A percentile compares a stretch with the other conserved stretches of the same genome.
phyloP scores from a whole-genome alignment of 768 basidiomycete species.

The Rhizopogon roseolus region DNA sequence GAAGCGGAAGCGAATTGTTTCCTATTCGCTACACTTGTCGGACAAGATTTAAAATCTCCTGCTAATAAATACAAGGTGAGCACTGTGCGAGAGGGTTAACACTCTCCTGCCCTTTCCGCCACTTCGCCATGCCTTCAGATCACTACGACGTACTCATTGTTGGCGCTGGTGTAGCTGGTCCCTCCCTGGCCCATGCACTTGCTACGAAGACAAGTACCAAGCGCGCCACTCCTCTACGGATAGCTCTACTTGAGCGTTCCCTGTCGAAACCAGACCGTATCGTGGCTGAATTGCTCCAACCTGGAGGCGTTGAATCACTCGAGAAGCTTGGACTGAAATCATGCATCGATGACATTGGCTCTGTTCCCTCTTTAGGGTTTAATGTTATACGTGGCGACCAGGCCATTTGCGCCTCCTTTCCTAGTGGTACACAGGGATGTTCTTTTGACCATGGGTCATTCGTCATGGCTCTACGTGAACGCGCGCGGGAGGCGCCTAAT shows the following conservation, averaged over 20 bases:
- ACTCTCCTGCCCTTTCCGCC: too few relatives aligned
- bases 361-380: constrained; percentile 73
- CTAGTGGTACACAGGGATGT: constrained; percentile 56
- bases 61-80: too few relatives aligned
- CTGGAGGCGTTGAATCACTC: constrained; percentile 74
- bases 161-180: constrained; percentile 85
- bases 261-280: constrained; percentile 86
- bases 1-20: too few relatives aligned
- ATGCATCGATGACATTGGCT: constrained; percentile 79
- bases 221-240: constrained; percentile 50
- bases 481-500: constrained; percentile 46
- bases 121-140: constrained; percentile 12
- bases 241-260: constrained; percentile 84
- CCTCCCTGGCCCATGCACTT: constrained; percentile 75
- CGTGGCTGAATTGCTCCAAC: constrained; percentile 90
- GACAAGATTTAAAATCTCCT: too few relatives aligned
- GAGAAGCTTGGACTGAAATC: constrained; percentile 63
- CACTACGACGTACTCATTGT: constrained; percentile 75
- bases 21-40: too few relatives aligned
- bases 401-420: constrained; percentile 80
- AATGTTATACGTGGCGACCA: constrained; percentile 57
- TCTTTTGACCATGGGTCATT: constrained; percentile 89
- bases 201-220: constrained; percentile 38
- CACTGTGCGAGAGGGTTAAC: too few relatives aligned
- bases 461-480: constrained; percentile 65